Evolutionary conservation across 176 grass and related monocot genomes (phyloP), one percentile per base, ranked within the genome.

Genomic region (Rhynchospora tenuis): DNA sequence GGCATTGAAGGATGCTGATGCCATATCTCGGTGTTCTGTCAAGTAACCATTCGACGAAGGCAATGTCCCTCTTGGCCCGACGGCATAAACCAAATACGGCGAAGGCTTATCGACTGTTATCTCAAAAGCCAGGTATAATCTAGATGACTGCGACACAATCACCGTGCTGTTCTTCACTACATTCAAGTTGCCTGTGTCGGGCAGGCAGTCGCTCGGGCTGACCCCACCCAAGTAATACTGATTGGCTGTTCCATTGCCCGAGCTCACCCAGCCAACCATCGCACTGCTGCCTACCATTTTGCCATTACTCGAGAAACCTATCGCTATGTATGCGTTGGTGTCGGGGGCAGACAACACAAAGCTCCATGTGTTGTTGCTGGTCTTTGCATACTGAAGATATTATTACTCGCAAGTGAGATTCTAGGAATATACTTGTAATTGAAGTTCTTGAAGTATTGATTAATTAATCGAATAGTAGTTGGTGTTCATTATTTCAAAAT

Each of bases 211-310:
- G 45, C 85, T 87, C 11, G 89, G 70, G 83, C 67, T 87, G 79
- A 73, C 80, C 7, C 91, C 96, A 24, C 61, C 88, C 1, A 99
- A 88, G 70, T 89, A 88, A 82, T 95, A 99, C 88, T 93, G 89
- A 82, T 93, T 93, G 19, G 80, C 89, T 5, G 83, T 70, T 69
- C 89, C 89, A 14, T 57, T 83, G 31, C 91, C 89, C 64, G 74
- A 43, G 59, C 17, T 38, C 9, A 84, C 8, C 96, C 96, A 99
- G 15, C 89, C 96, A 17, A 82, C 89, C 50, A 99, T 84, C 8
- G 93, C 96, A 70, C 84, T 95, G 91, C 93, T 95, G 19, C 96
- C 96, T 7, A 99, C 89, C 96, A 99, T 99, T 16, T n/a, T 16
- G 0, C 96, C 93, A 29, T 99, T 79, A 13, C 83, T 85, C 0